A percentile compares a stretch with the other conserved stretches of the same genome.
phyloP scores from a whole-genome alignment of 2,329 filamentous ascomycete species.

The Chalaropsis ovoidea region DNA sequence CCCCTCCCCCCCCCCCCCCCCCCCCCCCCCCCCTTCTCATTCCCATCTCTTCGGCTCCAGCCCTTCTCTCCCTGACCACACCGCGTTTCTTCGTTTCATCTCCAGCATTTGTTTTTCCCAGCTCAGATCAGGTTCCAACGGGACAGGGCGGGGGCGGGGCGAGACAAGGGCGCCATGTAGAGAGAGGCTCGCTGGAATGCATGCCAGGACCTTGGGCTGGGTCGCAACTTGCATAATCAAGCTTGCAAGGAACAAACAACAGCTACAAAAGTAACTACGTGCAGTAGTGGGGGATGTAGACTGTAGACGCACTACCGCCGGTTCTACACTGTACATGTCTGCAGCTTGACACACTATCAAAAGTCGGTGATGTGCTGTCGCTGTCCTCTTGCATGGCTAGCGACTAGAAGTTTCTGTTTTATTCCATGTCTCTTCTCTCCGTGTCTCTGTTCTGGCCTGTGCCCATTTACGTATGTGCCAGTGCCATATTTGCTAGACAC shows the following conservation, averaged over 20 bases:
- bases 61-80: neutral
- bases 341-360: neutral
- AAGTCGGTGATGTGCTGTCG: slow-evolving; percentile 7
- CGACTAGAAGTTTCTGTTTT: neutral
- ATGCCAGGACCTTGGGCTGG: neutral
- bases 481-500: neutral
- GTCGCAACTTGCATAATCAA: neutral
- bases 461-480: neutral
- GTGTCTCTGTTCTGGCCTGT: neutral
- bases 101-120: neutral
- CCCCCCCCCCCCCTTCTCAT: neutral
- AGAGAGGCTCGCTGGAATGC: slow-evolving; percentile 2
- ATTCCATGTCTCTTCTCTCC: neutral
- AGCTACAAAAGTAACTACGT: neutral
- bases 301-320: neutral
- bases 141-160: slow-evolving; percentile 5
- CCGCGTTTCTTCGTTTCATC: neutral
- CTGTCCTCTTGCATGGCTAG: neutral
- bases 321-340: neutral
- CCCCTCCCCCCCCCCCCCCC: neutral
- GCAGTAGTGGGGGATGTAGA: neutral
- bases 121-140: neutral
- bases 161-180: neutral
- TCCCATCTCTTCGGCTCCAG: neutral
- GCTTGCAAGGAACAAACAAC: neutral